These are phyloP conservation scores for Castanea mollissima DNA, from an alignment of 306 rosid species.

Conservation along the genomic window DNA sequence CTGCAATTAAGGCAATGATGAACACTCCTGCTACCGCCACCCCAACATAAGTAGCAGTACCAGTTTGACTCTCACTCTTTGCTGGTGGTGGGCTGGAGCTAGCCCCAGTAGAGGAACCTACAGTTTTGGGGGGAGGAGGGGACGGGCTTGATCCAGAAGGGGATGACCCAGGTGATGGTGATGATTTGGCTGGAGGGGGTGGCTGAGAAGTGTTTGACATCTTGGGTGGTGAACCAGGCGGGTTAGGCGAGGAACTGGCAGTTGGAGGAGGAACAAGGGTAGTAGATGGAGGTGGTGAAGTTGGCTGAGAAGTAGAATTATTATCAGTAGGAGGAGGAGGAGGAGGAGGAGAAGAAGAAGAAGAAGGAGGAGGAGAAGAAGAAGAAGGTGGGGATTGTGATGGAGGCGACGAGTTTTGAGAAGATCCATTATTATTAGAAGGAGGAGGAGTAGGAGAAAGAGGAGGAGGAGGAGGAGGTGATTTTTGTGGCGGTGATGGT, in stretches of 20 bases:
- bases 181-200: constrained; percentile 1
- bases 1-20: constrained; percentile 40
- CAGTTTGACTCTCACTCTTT: constrained; percentile 6
- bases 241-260: not conserved
- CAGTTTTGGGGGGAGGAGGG: constrained; percentile 6
- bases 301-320: not conserved
- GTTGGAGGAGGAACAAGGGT: constrained; percentile 18
- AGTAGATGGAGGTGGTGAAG: constrained; percentile 1
- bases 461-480: not conserved
- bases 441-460: not conserved
- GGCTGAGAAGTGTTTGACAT: not conserved
- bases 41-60: constrained; percentile 34
- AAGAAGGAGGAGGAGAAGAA: not conserved
- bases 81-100: not conserved
- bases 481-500: constrained; percentile 13
- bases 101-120: not conserved
- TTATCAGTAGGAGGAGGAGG: not conserved
- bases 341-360: constrained; percentile 12
- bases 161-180: constrained; percentile 14
- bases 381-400: constrained; percentile 31
- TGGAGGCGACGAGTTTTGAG: constrained; percentile 18
- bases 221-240: not conserved
- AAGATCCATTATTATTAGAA: not conserved
- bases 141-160: not conserved
- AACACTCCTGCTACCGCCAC: constrained; percentile 43